A percentile compares a stretch with the other conserved stretches of the same genome.
Evolutionary conservation across 768 basidiomycete genomes (phyloP).

Genomic region (Rhizopogon rudus): DNA sequence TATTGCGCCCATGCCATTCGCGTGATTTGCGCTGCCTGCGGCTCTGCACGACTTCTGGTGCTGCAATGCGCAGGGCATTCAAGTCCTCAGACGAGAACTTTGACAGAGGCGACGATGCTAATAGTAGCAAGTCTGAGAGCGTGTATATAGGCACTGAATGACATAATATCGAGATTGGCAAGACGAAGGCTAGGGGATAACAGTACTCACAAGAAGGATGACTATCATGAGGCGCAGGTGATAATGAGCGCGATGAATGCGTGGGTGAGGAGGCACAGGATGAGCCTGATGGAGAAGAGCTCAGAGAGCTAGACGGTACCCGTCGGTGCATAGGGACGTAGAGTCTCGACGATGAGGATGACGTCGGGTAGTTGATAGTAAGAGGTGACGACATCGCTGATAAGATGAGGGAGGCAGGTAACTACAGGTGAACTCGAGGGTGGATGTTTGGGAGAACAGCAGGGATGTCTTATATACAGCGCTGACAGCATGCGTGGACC

Average conservation of each 20-base stretch:
- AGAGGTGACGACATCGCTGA: conserved; percentile 24
- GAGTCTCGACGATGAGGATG: conserved; percentile 16
- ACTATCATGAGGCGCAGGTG: neutral
- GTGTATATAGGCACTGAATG: conserved; percentile 17
- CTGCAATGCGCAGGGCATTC: conserved; percentile 9
- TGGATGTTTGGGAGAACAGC: neutral
- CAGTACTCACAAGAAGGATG: conserved; percentile 1
- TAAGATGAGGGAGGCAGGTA: conserved; percentile 5
- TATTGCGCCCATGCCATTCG: conserved; percentile 14
- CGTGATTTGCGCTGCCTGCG: conserved; percentile 21
- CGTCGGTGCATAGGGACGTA: conserved; percentile 42
- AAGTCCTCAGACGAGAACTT: conserved; percentile 6
- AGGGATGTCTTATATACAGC: conserved; percentile 1
- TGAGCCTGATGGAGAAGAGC: conserved; percentile 14
- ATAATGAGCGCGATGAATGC: neutral
- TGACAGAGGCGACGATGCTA: conserved; percentile 19
- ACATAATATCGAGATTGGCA: neutral
- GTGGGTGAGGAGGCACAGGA: conserved; percentile 12
- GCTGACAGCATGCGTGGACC: neutral
- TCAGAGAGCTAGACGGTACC: conserved; percentile 1
- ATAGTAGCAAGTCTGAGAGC: conserved; percentile 17
- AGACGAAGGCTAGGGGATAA: neutral
- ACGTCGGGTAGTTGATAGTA: conserved; percentile 11
- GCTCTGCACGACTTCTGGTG: conserved; percentile 23
- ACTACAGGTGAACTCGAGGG: neutral